Evolutionary conservation across 768 basidiomycete genomes (phyloP).

Genomic region (Boletellus emodensis): DNA sequence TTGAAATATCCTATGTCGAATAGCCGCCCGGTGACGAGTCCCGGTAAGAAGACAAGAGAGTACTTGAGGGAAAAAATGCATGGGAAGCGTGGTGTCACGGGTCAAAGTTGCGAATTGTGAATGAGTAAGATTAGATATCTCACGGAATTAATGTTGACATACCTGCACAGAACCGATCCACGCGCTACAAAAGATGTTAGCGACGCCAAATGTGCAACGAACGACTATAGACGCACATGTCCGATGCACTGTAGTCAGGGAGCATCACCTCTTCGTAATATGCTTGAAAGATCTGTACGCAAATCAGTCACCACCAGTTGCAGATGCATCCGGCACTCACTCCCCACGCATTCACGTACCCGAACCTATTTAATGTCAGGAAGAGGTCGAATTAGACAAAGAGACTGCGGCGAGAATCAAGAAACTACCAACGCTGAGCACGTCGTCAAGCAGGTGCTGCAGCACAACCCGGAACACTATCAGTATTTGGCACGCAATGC

Average conservation of each 20-base stretch:
- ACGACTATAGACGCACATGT: conserved; percentile 43
- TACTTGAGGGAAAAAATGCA: conserved; percentile 38
- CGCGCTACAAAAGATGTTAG: conserved; percentile 41
- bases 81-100: too few species aligned
- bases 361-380: conserved; percentile 42
- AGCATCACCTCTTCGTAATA: conserved; percentile 61
- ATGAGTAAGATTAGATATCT: neutral
- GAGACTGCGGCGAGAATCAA: neutral
- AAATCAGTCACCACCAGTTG: neutral
- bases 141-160: neutral
- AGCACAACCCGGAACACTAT: neutral
- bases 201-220: neutral
- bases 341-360: conserved; percentile 73
- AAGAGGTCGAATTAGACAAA: neutral
- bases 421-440: conserved; percentile 39
- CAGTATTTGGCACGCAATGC: neutral
- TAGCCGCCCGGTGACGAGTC: conserved; percentile 59
- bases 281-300: conserved; percentile 60
- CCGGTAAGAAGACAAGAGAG: conserved; percentile 58
- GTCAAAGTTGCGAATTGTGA: too few species aligned
- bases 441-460: conserved; percentile 24
- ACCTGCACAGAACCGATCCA: conserved; percentile 83
- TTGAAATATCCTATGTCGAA: conserved; percentile 73
- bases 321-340: conserved; percentile 38
- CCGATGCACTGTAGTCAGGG: conserved; percentile 48